These are phyloP conservation scores for Aegilops bicornis DNA, from an alignment of 176 grass and related monocot species.

Conservation along the genomic window DNA sequence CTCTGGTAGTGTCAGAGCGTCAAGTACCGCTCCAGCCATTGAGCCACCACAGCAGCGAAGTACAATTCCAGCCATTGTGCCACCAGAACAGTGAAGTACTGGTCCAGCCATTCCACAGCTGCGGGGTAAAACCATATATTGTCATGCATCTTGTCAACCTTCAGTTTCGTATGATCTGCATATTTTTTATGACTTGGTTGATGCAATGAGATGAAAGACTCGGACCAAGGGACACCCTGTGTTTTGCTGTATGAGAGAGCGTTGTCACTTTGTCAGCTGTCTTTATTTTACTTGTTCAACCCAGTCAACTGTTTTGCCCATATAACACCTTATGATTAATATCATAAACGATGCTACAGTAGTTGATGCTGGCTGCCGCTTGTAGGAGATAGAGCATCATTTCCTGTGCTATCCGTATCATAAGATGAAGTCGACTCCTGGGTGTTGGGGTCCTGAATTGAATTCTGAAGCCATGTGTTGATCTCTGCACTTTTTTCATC, in stretches of 20 bases:
- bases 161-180: not conserved
- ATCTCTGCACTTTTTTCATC: not conserved
- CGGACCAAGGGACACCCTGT: not conserved
- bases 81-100: too few relatives aligned
- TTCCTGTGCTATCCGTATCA: not conserved
- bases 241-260: constrained; percentile 13
- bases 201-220: not conserved
- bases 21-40: not conserved
- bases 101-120: too few relatives aligned
- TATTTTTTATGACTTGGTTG: not conserved
- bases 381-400: constrained; percentile 3
- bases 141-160: not conserved
- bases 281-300: constrained; percentile 4
- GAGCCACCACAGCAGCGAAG: not conserved
- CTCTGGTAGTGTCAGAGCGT: not conserved
- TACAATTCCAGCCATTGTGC: not conserved
- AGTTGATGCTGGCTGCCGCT: not conserved
- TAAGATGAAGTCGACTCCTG: not conserved
- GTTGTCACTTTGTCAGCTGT: constrained; percentile 20
- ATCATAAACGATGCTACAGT: not conserved
- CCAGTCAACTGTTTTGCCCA: not conserved
- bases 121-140: not conserved
- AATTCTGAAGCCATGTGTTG: not conserved
- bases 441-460: not conserved
- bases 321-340: constrained; percentile 7